Evolutionary conservation across 108 stramenopile species (phyloP), one percentile per base, ranked within the genome.

Genomic region (Nitzschia palea): DNA sequence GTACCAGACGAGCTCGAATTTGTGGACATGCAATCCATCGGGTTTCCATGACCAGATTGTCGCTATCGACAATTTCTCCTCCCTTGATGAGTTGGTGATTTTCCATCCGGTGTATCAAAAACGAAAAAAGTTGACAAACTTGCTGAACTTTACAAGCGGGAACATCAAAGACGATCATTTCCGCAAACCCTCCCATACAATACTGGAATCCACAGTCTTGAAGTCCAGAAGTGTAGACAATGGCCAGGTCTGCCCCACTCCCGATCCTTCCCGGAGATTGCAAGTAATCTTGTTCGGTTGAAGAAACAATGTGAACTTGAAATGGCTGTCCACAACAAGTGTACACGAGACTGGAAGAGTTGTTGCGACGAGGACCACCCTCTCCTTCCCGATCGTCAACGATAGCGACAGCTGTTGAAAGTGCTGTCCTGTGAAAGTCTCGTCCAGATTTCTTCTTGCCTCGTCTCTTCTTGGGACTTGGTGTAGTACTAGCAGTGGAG

Each of bases 111-210:
- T 59, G 31, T 22, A 36, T 36, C 6, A 40, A n/a, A 22, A 59
- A 59, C 3, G 10, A 5, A 10, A 59, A 34, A n/a, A 37, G 18
- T 4, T 17, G 31, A 37, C 58, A 59, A 37, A 59, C 58, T 37
- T 34, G 58, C 31, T 59, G 35, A 10, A 59, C 58, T 22, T 59
- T 59, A 14, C 33, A 30, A 22, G 29, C 15, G 17, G 58, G 58
- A 59, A 59, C 58, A 59, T 59, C 58, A 35, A 35, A 59, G 35
- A 40, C 58, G 3, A 59, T 20, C 4, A 59, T 18, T 59, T 59
- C 58, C 12, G 58, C 35, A 59, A 48, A 48, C 17, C 47, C 47
- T 8, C 47, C 47, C 47, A n/a, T 20, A n/a, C n/a, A n/a, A 18
- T 20, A 48, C 4, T 48, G 47, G 4, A 48, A 20, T 20, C 47